Percentiles rank a stretch among this genome's conserved stretches.
Evolutionary conservation across 1,139 yeast genomes (phyloP).

Genomic region (Protomyces macrosporus): DNA sequence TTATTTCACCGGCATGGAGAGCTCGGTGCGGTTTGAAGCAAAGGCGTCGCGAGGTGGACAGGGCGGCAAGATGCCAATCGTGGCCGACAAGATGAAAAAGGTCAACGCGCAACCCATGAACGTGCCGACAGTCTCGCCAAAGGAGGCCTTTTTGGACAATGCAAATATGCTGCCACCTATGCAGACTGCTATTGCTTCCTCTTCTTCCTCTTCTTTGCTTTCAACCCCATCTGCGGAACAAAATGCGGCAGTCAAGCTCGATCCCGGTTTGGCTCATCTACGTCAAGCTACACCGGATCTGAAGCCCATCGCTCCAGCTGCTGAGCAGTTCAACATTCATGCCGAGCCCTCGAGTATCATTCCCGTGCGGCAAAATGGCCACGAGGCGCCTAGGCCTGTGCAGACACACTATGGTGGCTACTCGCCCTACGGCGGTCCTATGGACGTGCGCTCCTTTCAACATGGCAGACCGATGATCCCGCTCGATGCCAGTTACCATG

Average conservation of each 20-base stretch:
- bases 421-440: neutral
- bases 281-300: neutral
- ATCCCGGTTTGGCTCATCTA: neutral
- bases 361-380: neutral
- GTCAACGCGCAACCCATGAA: slow-evolving; percentile 21
- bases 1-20: slow-evolving; percentile 28
- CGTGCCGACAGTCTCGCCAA: slow-evolving; percentile 31
- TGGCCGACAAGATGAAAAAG: slow-evolving; percentile 16
- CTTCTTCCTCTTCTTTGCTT: neutral
- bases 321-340: neutral
- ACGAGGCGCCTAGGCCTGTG: neutral
- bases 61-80: neutral
- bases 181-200: neutral
- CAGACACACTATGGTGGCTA: neutral
- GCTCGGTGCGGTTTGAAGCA: slow-evolving; percentile 14
- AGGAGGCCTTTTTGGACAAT: slow-evolving; percentile 31
- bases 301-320: neutral
- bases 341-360: neutral
- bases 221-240: slow-evolving; percentile 5
- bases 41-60: slow-evolving; percentile 8
- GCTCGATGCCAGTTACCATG: neutral
- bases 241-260: neutral
- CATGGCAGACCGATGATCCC: neutral
- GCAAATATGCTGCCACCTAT: neutral
- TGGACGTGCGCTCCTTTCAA: neutral